Conservation (phyloP, 495 filamentous ascomycete genomes). For the Antarctomyces pellizariae region DNA sequence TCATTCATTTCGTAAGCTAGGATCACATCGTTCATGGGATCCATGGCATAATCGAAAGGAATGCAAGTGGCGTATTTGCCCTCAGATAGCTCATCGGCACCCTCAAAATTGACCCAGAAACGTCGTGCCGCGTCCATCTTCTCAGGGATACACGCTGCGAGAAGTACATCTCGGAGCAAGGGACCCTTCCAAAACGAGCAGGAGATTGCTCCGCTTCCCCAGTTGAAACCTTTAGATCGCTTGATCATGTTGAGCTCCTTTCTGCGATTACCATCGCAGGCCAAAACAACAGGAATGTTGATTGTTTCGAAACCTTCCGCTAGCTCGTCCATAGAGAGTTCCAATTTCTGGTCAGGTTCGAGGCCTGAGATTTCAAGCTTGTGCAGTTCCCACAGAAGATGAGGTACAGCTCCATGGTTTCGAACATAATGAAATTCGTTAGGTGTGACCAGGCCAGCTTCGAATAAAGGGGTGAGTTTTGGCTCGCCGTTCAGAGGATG, state of each 20-base stretch:
- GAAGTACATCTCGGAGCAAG: slow-evolving; percentile 30
- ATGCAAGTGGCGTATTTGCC: slow-evolving; percentile 30
- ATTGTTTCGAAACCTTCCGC: slow-evolving; percentile 24
- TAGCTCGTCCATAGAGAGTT: slow-evolving; percentile 28
- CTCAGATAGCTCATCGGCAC: slow-evolving; percentile 20
- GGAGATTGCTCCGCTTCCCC: slow-evolving; percentile 31
- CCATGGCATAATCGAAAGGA: slow-evolving; percentile 28
- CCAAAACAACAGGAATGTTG: slow-evolving; percentile 29
- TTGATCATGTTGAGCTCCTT: slow-evolving; percentile 32
- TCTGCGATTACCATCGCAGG: slow-evolving; percentile 38
- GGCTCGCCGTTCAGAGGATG: slow-evolving; percentile 16
- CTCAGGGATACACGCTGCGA: slow-evolving; percentile 23
- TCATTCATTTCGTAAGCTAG: slow-evolving; percentile 39
- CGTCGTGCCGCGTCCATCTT: slow-evolving; percentile 10
- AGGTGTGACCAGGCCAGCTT: slow-evolving; percentile 25
- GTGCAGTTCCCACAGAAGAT: slow-evolving; percentile 18
- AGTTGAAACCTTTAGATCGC: slow-evolving; percentile 31
- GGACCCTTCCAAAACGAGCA: slow-evolving; percentile 40
- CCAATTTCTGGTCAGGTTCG: slow-evolving; percentile 24
- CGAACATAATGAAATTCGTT: slow-evolving; percentile 33
- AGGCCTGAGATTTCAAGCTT: slow-evolving; percentile 26
- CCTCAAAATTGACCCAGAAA: slow-evolving; percentile 31
- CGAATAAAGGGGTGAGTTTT: slow-evolving; percentile 8
- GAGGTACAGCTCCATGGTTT: slow-evolving; percentile 39
- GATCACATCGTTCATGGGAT: slow-evolving; percentile 31